Evolutionary conservation across 2,329 filamentous ascomycete genomes (phyloP), one percentile per base, ranked within the genome.

Genomic region (Dryadomyces quercivorus): DNA sequence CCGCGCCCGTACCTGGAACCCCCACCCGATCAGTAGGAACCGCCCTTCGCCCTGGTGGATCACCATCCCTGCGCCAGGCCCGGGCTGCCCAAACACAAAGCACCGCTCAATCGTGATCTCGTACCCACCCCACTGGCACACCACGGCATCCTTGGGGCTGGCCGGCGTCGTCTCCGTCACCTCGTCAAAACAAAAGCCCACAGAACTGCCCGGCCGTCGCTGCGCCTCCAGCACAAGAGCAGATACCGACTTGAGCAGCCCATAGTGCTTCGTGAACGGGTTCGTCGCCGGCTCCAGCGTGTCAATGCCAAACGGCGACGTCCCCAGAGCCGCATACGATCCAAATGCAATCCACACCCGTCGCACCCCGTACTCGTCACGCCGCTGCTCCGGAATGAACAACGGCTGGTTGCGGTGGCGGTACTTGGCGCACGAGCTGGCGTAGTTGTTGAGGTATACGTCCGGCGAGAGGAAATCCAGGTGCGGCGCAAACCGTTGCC

Each of bases 371-470:
- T 70, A 66, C 40, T 74, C 73, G 53, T 77, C 74, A 12, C 75
- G 66, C 6, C 73, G 65, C 59, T 77, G 75, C 63, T 78, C 75
- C 0, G 75, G 75, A 38, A 78, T 76, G 58, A 77, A 76, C 0
- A 78, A 65, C 0, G 73, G 67, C 57, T 76, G 71, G 8, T 16
- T 16, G 44, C 21, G 18, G 21, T 46, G 44, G 2, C 20, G 20
- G 21, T 22, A 46, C 18, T 16, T 13, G 6, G 44, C 44, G 9
- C 20, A 46, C 9, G 63, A 61, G 0, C 56, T 62, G 44, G 69
- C 67, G 54, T 73, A 73, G 49, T 73, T 68, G 16, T 53, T 51
- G 22, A 57, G 43, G 49, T 76, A 76, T 36, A 76, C 57, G 54
- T 76, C 74, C 3, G 74, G 73, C 2, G 68, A 62, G 40, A 76